phyloP scores from a whole-genome alignment of 371 early-diverging fungal species.

The Mortierella sp. region DNA sequence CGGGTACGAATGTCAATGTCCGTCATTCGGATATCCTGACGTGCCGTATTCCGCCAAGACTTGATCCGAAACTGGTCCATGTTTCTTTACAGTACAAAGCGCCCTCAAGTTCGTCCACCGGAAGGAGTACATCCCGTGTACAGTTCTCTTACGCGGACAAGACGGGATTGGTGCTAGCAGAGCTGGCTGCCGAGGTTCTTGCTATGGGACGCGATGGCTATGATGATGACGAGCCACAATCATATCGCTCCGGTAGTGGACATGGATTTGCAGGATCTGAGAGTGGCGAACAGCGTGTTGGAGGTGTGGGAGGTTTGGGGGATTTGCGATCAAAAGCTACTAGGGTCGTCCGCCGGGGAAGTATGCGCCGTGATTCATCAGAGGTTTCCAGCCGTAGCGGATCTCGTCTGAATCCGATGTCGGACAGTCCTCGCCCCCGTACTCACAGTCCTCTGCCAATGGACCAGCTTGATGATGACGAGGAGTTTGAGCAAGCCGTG shows the following conservation, averaged over 20 bases:
- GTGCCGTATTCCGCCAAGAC: constrained; percentile 41
- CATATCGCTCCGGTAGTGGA: constrained; percentile 10
- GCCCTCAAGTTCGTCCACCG: constrained; percentile 2
- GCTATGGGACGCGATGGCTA: constrained; percentile 36
- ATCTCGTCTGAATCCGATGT: constrained; percentile 30
- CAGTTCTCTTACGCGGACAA: constrained; percentile 51
- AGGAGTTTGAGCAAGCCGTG: constrained; percentile 44
- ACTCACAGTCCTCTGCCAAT: constrained; percentile 27
- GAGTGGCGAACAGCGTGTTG: constrained; percentile 9
- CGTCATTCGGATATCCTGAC: constrained; percentile 42
- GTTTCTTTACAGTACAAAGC: constrained; percentile 33
- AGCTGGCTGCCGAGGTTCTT: constrained; percentile 46
- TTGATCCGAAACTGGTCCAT: constrained; percentile 25
- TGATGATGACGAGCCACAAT: constrained; percentile 26
- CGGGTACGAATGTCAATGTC: constrained; percentile 35
- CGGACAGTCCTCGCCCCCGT: constrained; percentile 27
- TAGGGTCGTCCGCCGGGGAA: constrained; percentile 41
- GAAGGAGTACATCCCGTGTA: constrained; percentile 10
- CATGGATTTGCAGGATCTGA: not conserved
- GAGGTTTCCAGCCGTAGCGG: constrained; percentile 19
- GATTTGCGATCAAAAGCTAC: constrained; percentile 48
- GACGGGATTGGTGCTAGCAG: constrained; percentile 39
- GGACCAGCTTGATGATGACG: constrained; percentile 36
- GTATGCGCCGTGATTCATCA: constrained; percentile 51
- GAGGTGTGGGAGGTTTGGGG: constrained; percentile 40